Evolutionary conservation across 2,329 filamentous ascomycete species (phyloP).

Genomic region (Neocucurbitaria cava): DNA sequence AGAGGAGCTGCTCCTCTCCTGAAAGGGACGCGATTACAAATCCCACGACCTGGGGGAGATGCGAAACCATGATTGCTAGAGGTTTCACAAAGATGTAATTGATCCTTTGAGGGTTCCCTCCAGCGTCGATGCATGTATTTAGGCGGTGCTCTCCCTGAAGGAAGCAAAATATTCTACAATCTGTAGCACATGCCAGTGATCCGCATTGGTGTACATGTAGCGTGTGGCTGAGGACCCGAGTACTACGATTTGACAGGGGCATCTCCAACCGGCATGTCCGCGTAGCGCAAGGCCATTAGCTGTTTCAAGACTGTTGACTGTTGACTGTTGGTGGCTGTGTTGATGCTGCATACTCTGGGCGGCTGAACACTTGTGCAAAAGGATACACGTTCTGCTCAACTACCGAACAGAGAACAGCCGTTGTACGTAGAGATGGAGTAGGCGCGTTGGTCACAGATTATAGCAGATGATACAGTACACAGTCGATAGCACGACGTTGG

Average conservation of each 20-base stretch:
- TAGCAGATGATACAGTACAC: background rate
- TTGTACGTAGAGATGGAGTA: background rate
- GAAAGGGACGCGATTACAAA: background rate
- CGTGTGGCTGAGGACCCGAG: background rate
- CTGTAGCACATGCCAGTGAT: background rate
- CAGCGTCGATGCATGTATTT: background rate
- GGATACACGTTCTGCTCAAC: background rate
- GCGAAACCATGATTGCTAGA: background rate
- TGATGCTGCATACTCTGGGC: background rate
- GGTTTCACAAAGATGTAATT: background rate
- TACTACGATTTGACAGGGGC: background rate
- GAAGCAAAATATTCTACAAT: background rate
- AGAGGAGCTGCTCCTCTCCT: background rate
- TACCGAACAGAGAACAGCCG: background rate
- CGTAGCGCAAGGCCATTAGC: background rate
- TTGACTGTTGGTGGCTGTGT: background rate
- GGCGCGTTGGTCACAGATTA: background rate
- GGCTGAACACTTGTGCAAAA: background rate
- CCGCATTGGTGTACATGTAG: background rate
- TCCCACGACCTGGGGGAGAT: background rate
- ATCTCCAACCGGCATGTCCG: background rate
- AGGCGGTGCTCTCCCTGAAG: background rate
- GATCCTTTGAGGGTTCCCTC: background rate
- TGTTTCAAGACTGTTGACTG: background rate
- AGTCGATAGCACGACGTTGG: constrained; percentile 1